phyloP scores from a whole-genome alignment of 805 yeast genomes.

The Barnettozyma salicaria region DNA sequence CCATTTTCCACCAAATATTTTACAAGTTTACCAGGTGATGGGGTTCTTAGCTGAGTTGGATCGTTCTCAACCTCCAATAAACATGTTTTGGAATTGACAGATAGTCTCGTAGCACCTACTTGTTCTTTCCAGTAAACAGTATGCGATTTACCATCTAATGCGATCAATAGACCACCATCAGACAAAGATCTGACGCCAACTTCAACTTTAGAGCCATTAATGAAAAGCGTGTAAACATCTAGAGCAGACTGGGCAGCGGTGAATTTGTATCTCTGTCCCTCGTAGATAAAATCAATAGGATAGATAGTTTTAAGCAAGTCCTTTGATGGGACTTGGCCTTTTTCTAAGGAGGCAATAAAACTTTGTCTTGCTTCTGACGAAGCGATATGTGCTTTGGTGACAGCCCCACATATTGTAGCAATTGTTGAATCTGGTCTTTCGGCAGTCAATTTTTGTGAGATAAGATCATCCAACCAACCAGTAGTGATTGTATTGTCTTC shows the following conservation, averaged over 20 bases:
- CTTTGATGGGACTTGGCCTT: slow-evolving; percentile 91
- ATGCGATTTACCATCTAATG: slow-evolving; percentile 89
- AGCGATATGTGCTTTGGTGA: slow-evolving; percentile 84
- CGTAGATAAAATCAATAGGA: slow-evolving; percentile 93
- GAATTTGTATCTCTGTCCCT: slow-evolving; percentile 86
- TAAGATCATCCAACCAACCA: slow-evolving; percentile 97
- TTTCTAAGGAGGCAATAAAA: slow-evolving; percentile 74
- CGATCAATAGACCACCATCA: slow-evolving; percentile 89
- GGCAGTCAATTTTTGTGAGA: slow-evolving; percentile 87
- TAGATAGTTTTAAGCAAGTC: slow-evolving; percentile 77
- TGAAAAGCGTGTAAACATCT: slow-evolving; percentile 80
- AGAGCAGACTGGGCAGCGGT: slow-evolving; percentile 90
- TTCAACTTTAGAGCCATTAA: slow-evolving; percentile 87
- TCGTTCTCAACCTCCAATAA: slow-evolving; percentile 92
- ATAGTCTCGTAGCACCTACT: slow-evolving; percentile 87
- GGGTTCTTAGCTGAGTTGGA: slow-evolving; percentile 97
- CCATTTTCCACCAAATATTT: slow-evolving; percentile 92
- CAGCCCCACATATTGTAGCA: slow-evolving; percentile 97
- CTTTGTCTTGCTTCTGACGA: slow-evolving; percentile 64
- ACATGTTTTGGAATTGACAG: slow-evolving; percentile 94
- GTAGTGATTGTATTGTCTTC: slow-evolving; percentile 96
- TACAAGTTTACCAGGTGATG: slow-evolving; percentile 97
- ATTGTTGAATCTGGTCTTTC: slow-evolving; percentile 90
- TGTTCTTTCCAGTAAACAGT: slow-evolving; percentile 98
- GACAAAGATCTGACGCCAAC: slow-evolving; percentile 84